These are phyloP conservation scores for Sporothrix sp. DNA, from an alignment of 2,329 filamentous ascomycete species.

Conservation along the genomic window DNA sequence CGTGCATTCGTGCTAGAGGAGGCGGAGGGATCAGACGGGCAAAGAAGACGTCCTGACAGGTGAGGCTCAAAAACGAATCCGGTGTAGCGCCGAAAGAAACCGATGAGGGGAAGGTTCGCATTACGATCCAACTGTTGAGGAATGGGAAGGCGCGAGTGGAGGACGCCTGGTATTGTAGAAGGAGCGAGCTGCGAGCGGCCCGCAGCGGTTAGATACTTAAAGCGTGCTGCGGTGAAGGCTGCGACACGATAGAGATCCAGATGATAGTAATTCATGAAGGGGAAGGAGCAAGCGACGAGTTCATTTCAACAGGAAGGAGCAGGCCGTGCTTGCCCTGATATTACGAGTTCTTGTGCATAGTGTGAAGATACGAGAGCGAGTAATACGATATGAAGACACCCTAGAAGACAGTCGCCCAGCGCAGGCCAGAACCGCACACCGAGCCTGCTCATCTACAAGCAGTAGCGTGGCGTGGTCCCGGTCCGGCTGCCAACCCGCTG, in stretches of 20 bases:
- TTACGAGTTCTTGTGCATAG: too few species aligned
- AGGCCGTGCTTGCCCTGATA: too few species aligned
- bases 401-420: too few species aligned
- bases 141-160: neutral
- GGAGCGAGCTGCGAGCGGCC: conserved; percentile 1
- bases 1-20: conserved; percentile 5
- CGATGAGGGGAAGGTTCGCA: conserved; percentile 3
- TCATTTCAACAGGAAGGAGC: neutral
- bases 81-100: conserved; percentile 3
- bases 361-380: too few species aligned
- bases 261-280: neutral
- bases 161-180: too few species aligned
- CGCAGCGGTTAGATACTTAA: neutral
- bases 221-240: neutral
- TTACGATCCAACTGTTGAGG: neutral
- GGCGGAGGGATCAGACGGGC: neutral
- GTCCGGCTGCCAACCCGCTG: too few species aligned
- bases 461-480: too few species aligned
- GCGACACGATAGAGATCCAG: neutral
- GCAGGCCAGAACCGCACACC: neutral
- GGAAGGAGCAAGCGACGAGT: neutral
- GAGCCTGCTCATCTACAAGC: neutral
- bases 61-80: neutral
- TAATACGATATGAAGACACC: too few species aligned
- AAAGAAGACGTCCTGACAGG: conserved; percentile 7